Percentiles rank a stretch among this genome's conserved stretches.
These are phyloP conservation scores for Clonostachys byssicola DNA, from an alignment of 2,329 filamentous ascomycete species.

Conservation along the genomic window DNA sequence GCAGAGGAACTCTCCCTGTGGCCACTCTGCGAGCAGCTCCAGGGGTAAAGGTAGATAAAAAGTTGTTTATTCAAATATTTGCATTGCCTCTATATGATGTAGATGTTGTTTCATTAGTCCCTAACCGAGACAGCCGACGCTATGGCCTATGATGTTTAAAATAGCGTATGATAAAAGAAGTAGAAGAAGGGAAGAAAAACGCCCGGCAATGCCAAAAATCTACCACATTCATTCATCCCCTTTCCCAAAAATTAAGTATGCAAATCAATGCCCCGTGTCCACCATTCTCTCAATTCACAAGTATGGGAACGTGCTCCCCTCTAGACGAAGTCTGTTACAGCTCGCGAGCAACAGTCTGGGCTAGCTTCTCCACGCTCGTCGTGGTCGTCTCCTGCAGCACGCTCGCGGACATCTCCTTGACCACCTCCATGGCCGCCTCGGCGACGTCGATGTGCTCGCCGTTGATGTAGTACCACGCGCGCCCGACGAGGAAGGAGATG, in stretches of 20 bases:
- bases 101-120: too few relatives aligned
- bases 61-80: neutral
- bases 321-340: slow-evolving; percentile 7
- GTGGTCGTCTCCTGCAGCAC: slow-evolving; percentile 16
- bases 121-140: too few relatives aligned
- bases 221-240: too few relatives aligned
- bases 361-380: slow-evolving; percentile 7
- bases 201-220: too few relatives aligned
- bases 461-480: slow-evolving; percentile 92
- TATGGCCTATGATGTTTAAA: too few relatives aligned
- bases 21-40: neutral
- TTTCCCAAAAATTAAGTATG: too few relatives aligned
- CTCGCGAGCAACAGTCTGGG: slow-evolving; percentile 12
- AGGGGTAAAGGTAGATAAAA: neutral
- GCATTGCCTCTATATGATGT: slow-evolving; percentile 1
- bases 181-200: too few relatives aligned
- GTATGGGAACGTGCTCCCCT: neutral
- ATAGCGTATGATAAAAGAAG: too few relatives aligned
- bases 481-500: slow-evolving; percentile 73
- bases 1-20: neutral
- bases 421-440: slow-evolving; percentile 20
- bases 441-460: slow-evolving; percentile 64
- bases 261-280: too few relatives aligned
- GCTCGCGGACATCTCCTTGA: slow-evolving; percentile 22
- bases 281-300: neutral